Percentiles rank a stretch among this genome's conserved stretches.
Conservation (phyloP, 495 filamentous ascomycete species). For the Trichoderma orchidacearum region DNA sequence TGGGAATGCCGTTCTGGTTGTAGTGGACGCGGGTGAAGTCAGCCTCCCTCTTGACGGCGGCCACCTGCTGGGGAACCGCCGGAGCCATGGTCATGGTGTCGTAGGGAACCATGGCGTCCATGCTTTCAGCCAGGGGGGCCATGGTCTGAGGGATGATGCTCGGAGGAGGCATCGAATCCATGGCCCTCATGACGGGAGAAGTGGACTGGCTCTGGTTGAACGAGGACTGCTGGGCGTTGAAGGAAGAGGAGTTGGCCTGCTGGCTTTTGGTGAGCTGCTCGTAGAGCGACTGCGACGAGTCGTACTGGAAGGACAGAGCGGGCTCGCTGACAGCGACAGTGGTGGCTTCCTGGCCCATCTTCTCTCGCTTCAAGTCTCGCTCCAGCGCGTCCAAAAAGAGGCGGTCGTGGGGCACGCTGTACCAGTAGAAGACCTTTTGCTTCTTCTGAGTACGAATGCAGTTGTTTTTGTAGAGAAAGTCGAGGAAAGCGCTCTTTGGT, state of each 20-base stretch:
- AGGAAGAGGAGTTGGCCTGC: slow-evolving; percentile 93
- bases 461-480: slow-evolving; percentile 99
- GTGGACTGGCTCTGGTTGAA: slow-evolving; percentile 61
- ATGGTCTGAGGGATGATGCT: slow-evolving; percentile 63
- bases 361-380: slow-evolving; percentile 94
- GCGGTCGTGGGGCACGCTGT: slow-evolving; percentile 94
- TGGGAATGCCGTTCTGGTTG: slow-evolving; percentile 79
- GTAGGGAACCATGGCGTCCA: slow-evolving; percentile 63
- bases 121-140: slow-evolving; percentile 68
- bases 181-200: slow-evolving; percentile 81
- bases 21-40: slow-evolving; percentile 66
- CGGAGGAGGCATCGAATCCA: slow-evolving; percentile 54
- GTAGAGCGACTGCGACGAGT: slow-evolving; percentile 96
- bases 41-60: slow-evolving; percentile 60
- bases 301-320: slow-evolving; percentile 94
- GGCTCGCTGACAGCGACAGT: slow-evolving; percentile 94
- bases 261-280: slow-evolving; percentile 99
- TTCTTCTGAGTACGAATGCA: slow-evolving; percentile 99
- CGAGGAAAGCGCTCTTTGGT: slow-evolving; percentile 94
- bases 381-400: slow-evolving; percentile 96
- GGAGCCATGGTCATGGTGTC: slow-evolving; percentile 47
- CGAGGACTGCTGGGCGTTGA: slow-evolving; percentile 70
- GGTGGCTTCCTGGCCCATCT: slow-evolving; percentile 97
- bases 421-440: slow-evolving; percentile 99
- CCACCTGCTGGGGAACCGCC: slow-evolving; percentile 46